Percentiles rank a stretch among this genome's conserved stretches.
Conservation (phyloP, 179 eudicot genomes). For the Gypsophila paniculata region DNA sequence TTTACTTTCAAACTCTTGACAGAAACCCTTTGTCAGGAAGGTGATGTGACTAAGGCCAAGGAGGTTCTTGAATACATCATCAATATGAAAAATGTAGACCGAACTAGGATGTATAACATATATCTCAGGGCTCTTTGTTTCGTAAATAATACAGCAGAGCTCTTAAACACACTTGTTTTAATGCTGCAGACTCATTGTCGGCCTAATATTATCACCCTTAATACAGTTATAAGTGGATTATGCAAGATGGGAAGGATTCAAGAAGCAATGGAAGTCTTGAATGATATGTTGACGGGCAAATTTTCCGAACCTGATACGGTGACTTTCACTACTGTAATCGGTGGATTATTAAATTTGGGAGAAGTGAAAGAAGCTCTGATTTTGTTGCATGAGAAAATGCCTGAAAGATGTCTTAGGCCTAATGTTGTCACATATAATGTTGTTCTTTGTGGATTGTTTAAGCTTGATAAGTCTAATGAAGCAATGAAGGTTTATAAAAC, state of each 20-base stretch:
- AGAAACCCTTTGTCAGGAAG: slow-evolving; percentile 57
- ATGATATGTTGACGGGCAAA: slow-evolving; percentile 73
- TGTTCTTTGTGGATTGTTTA: slow-evolving; percentile 58
- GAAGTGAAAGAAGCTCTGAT: slow-evolving; percentile 49
- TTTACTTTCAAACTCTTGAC: slow-evolving; percentile 60
- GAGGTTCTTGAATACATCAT: slow-evolving; percentile 46
- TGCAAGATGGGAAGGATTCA: slow-evolving; percentile 64
- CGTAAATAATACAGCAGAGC: slow-evolving; percentile 60
- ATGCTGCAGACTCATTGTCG: slow-evolving; percentile 66
- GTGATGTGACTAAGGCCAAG: slow-evolving; percentile 38
- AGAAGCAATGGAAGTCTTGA: slow-evolving; percentile 54
- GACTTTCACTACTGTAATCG: slow-evolving; percentile 70
- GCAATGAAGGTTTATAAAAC: slow-evolving; percentile 51
- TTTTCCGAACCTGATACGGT: slow-evolving; percentile 71
- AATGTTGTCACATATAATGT: slow-evolving; percentile 74
- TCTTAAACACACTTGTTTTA: slow-evolving; percentile 56
- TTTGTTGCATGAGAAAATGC: slow-evolving; percentile 58
- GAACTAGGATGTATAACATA: slow-evolving; percentile 64
- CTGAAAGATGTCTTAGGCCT: slow-evolving; percentile 53
- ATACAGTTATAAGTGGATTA: slow-evolving; percentile 72
- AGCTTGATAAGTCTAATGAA: slow-evolving; percentile 37
- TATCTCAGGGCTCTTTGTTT: slow-evolving; percentile 68
- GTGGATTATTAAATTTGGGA: slow-evolving; percentile 55
- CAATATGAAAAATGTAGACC: slow-evolving; percentile 33
- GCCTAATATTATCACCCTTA: slow-evolving; percentile 75